Percentiles rank a stretch among this genome's conserved stretches.
Conservation (phyloP, 129 eudicot species). For the Chrysanthemum makinoi region DNA sequence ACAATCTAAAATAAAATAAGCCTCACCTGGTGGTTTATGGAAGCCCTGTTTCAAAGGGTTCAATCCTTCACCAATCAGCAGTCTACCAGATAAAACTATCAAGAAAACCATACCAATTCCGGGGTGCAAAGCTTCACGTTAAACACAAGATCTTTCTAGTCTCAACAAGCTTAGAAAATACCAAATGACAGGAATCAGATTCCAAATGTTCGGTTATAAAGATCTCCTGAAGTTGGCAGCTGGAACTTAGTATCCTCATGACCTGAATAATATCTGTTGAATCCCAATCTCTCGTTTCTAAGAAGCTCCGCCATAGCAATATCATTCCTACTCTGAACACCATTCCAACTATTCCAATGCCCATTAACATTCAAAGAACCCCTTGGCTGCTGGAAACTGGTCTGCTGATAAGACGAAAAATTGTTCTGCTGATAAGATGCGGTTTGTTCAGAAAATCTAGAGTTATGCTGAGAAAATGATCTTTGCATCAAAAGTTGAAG, state of each 20-base stretch:
- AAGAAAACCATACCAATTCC: conserved; percentile 17
- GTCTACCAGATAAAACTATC: neutral
- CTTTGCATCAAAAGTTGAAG: conserved; percentile 30
- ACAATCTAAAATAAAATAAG: neutral
- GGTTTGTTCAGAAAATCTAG: conserved; percentile 22
- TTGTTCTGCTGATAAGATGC: conserved; percentile 19
- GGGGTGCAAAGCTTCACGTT: conserved; percentile 18
- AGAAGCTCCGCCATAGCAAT: conserved; percentile 19
- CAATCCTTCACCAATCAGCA: conserved; percentile 20
- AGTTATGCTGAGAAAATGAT: conserved; percentile 34
- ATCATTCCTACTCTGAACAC: conserved; percentile 14
- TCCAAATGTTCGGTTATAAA: conserved; percentile 34
- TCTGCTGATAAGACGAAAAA: conserved; percentile 21
- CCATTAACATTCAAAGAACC: conserved; percentile 22
- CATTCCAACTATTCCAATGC: conserved; percentile 32
- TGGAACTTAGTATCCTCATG: conserved; percentile 28
- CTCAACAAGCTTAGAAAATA: conserved; percentile 15
- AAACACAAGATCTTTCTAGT: conserved; percentile 9
- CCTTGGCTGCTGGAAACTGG: conserved; percentile 19
- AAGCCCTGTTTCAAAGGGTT: conserved; percentile 20
- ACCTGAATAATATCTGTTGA: conserved; percentile 29
- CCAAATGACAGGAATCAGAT: conserved; percentile 23
- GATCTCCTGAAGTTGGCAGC: conserved; percentile 23
- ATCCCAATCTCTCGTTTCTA: conserved; percentile 26
- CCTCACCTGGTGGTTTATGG: conserved; percentile 18